Conservation (phyloP, 2,329 filamentous ascomycete genomes). For the Venturia nashicola region DNA sequence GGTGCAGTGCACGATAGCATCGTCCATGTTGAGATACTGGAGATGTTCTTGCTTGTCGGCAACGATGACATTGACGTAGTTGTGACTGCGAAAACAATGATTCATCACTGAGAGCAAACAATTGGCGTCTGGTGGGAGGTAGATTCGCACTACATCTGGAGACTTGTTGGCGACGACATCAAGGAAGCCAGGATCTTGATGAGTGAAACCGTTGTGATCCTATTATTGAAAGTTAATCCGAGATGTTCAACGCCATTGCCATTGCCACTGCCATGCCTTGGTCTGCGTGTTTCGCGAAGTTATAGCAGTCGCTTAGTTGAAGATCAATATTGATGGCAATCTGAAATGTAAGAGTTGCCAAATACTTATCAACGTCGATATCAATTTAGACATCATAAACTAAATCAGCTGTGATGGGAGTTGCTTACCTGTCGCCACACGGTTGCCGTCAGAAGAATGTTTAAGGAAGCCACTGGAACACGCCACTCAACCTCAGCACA, state of each 20-base stretch:
- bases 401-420: background rate
- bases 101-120: constrained; percentile 64
- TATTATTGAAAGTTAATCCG: constrained; percentile 40
- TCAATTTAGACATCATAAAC: background rate
- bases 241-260: background rate
- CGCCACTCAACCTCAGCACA: constrained; percentile 70
- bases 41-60: constrained; percentile 71
- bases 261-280: too few relatives aligned
- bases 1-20: constrained; percentile 62
- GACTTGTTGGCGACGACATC: constrained; percentile 71
- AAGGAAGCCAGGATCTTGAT: constrained; percentile 70
- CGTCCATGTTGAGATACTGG: constrained; percentile 62
- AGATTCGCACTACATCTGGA: constrained; percentile 68
- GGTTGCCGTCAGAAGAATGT: constrained; percentile 66
- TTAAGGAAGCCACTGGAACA: constrained; percentile 59
- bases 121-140: constrained; percentile 70
- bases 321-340: too few relatives aligned
- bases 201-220: constrained; percentile 74
- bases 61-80: constrained; percentile 74
- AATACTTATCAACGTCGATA: constrained; percentile 33
- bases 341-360: too few relatives aligned
- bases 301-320: too few relatives aligned
- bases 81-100: constrained; percentile 59
- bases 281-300: too few relatives aligned
- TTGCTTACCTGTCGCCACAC: constrained; percentile 46